A percentile compares a stretch with the other conserved stretches of the same genome.
Conservation (phyloP, 306 rosid genomes). For the Trifolium pratense region DNA sequence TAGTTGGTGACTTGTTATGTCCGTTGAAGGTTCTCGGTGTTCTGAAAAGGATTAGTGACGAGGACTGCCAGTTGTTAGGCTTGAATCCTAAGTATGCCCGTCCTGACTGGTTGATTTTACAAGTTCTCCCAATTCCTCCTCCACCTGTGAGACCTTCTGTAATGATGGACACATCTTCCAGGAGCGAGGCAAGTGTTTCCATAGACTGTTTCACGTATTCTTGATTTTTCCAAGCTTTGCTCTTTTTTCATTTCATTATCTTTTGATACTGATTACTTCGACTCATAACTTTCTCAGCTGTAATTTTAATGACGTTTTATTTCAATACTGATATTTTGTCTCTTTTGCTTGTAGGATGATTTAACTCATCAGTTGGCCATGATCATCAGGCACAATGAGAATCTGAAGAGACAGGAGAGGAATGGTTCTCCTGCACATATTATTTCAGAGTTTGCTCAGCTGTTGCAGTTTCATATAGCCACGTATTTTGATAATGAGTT, state of each 20-base stretch:
- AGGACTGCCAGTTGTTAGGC: conserved; percentile 88
- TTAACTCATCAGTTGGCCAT: conserved; percentile 97
- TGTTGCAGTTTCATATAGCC: conserved; percentile 95
- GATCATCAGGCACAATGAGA: conserved; percentile 97
- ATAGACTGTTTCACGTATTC: not conserved
- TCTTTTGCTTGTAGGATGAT: conserved; percentile 72
- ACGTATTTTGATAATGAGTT: conserved; percentile 95
- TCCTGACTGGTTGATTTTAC: conserved; percentile 98
- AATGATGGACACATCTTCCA: conserved; percentile 98
- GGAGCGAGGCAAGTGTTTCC: conserved; percentile 84
- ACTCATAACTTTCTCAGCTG: not conserved
- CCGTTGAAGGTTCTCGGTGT: conserved; percentile 82
- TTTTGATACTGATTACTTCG: conserved; percentile 11
- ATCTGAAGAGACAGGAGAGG: conserved; percentile 90
- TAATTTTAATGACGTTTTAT: not conserved
- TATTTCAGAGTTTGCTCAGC: conserved; percentile 94
- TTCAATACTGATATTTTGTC: conserved; percentile 33
- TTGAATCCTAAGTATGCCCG: conserved; percentile 93
- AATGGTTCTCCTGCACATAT: conserved; percentile 98
- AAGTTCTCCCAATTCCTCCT: conserved; percentile 99
- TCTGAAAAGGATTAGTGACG: conserved; percentile 90
- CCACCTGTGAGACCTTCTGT: conserved; percentile 99
- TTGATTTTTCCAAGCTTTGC: conserved; percentile 10
- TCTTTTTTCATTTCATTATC: conserved; percentile 29
- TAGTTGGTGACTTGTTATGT: conserved; percentile 36